Percentiles rank a stretch among this genome's conserved stretches.
phyloP scores from a whole-genome alignment of 1,284 basidiomycete species.

The Puccinia horiana region DNA sequence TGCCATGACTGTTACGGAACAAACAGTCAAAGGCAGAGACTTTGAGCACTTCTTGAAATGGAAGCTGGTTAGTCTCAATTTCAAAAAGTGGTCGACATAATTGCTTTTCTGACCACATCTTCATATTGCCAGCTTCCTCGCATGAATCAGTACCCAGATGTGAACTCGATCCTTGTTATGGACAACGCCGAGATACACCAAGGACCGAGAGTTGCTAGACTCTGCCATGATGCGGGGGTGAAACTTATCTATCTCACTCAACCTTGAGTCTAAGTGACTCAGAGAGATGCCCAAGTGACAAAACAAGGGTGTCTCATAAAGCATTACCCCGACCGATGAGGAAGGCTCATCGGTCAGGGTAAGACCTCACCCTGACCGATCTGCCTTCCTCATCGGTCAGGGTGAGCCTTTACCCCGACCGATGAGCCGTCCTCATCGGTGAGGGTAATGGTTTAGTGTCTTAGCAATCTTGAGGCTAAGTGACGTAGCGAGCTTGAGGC shows the following conservation, averaged over 20 bases:
- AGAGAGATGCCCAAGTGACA: too few species aligned
- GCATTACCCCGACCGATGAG: too few species aligned
- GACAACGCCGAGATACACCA: constrained; percentile 13
- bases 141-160: not conserved
- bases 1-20: not conserved
- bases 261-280: too few species aligned
- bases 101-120: not conserved
- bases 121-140: not conserved
- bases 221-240: not conserved
- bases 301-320: too few species aligned
- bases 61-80: not conserved
- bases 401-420: too few species aligned
- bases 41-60: constrained; percentile 14
- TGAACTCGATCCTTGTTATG: not conserved
- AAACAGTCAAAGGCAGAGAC: not conserved
- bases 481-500: too few species aligned
- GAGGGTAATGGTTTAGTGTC: too few species aligned
- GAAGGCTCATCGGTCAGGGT: too few species aligned
- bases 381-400: too few species aligned
- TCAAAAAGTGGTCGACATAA: not conserved
- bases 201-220: not conserved
- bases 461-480: too few species aligned
- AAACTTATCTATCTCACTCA: not conserved
- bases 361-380: too few species aligned
- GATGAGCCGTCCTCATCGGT: too few species aligned